These are phyloP conservation scores for Aeschynomene evenia DNA, from an alignment of 306 rosid species.

Conservation along the genomic window DNA sequence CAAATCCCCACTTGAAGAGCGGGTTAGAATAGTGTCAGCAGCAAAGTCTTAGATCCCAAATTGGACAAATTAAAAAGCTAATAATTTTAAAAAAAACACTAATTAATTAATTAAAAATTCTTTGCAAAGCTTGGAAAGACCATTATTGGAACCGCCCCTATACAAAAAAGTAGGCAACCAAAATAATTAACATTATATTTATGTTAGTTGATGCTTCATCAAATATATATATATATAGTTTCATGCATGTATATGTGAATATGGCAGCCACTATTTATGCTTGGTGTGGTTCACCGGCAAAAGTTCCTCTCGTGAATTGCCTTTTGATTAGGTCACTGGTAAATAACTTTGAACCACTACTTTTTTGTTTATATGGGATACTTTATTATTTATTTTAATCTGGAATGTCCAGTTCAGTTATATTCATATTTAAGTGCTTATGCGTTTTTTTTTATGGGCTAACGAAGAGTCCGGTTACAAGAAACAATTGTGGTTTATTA, in stretches of 20 bases:
- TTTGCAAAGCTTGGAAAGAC: background rate
- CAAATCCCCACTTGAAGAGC: background rate
- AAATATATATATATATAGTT: too few relatives aligned
- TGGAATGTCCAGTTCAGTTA: too few relatives aligned
- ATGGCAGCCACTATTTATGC: constrained; percentile 25
- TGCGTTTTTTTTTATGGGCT: background rate
- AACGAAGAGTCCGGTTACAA: background rate
- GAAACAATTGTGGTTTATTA: background rate
- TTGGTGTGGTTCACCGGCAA: constrained; percentile 20
- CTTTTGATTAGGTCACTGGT: constrained; percentile 17
- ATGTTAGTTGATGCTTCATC: background rate
- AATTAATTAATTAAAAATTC: too few relatives aligned
- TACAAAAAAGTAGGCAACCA: constrained; percentile 42
- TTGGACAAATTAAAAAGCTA: background rate
- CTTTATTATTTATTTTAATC: background rate
- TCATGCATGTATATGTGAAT: background rate
- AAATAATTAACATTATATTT: constrained; percentile 7
- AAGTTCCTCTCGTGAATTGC: constrained; percentile 24
- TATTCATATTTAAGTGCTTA: too few relatives aligned
- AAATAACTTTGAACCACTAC: constrained; percentile 17
- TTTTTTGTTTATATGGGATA: background rate
- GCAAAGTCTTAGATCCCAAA: constrained; percentile 1
- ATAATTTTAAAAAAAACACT: too few relatives aligned
- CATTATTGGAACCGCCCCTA: constrained; percentile 11
- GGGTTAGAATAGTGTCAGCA: background rate